These are phyloP conservation scores for Nemania serpens DNA, from an alignment of 2,329 filamentous ascomycete genomes.

Conservation along the genomic window DNA sequence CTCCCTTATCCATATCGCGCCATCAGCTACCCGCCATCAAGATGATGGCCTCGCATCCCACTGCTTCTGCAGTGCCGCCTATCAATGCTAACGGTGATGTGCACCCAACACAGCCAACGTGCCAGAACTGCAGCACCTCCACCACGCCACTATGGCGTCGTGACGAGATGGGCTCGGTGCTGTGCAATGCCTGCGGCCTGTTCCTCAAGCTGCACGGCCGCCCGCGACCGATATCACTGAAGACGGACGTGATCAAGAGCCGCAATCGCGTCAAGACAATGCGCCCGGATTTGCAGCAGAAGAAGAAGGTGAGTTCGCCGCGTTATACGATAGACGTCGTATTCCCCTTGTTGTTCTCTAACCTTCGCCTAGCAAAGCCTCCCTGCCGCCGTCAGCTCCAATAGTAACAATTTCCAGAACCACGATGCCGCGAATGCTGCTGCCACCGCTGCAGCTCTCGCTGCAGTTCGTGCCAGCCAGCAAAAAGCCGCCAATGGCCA, in stretches of 20 bases:
- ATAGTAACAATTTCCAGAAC: conserved; percentile 63
- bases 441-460: conserved; percentile 59
- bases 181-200: conserved; percentile 97
- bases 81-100: conserved; percentile 59
- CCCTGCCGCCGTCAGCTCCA: conserved; percentile 54
- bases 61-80: conserved; percentile 29
- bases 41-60: conserved; percentile 46
- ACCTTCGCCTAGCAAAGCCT: conserved; percentile 47
- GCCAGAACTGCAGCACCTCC: conserved; percentile 93
- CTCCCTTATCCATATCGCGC: conserved; percentile 28
- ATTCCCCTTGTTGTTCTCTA: background rate
- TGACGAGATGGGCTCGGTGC: conserved; percentile 92
- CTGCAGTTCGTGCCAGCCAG: conserved; percentile 60
- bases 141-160: conserved; percentile 97
- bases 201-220: conserved; percentile 97
- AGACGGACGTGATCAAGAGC: conserved; percentile 99
- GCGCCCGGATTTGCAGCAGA: conserved; percentile 74
- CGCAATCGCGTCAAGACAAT: conserved; percentile 95
- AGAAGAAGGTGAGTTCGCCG: conserved; percentile 67
- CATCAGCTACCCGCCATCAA: conserved; percentile 30
- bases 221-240: conserved; percentile 90
- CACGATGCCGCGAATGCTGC: conserved; percentile 61
- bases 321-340: conserved; percentile 10
- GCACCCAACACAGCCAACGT: conserved; percentile 82
- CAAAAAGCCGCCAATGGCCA: conserved; percentile 75